Evolutionary conservation across 2,329 filamentous ascomycete genomes (phyloP).

Genomic region (Metarhizium brunneum): DNA sequence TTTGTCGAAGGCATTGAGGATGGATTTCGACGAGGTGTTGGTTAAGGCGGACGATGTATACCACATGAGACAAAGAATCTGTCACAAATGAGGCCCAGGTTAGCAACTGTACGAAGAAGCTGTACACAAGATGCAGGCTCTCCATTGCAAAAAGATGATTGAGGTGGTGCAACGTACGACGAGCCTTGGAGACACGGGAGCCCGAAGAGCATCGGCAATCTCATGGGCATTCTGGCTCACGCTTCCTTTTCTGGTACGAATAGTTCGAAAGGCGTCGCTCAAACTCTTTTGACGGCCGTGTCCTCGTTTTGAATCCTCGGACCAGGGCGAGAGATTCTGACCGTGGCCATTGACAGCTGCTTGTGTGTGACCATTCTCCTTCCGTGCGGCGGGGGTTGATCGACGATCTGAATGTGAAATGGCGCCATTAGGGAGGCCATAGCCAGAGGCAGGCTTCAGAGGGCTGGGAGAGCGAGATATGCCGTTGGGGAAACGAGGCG

Average conservation of each 20-base stretch:
- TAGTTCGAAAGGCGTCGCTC: conserved; percentile 76
- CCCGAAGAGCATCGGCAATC: conserved; percentile 81
- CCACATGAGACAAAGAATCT: conserved; percentile 85
- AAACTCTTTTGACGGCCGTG: conserved; percentile 78
- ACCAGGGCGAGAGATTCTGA: conserved; percentile 12
- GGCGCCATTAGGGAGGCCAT: conserved; percentile 16
- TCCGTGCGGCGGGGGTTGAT: not conserved
- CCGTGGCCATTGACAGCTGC: not conserved
- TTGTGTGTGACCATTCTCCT: conserved; percentile 2
- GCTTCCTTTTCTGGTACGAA: conserved; percentile 71
- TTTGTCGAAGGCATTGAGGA: conserved; percentile 82
- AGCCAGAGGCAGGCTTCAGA: conserved; percentile 15
- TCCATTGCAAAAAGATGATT: no score
- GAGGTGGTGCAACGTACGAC: conserved; percentile 48
- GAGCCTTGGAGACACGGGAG: conserved; percentile 79
- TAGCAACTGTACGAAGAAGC: no score
- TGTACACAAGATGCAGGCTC: no score
- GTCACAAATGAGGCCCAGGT: conserved; percentile 4
- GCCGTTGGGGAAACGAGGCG: conserved; percentile 19
- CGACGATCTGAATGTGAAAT: conserved; percentile 14
- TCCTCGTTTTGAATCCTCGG: conserved; percentile 27
- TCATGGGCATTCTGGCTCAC: conserved; percentile 91
- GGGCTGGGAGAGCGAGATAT: conserved; percentile 18
- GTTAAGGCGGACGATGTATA: conserved; percentile 92
- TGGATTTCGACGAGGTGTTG: conserved; percentile 96